Evolutionary conservation across 1,284 basidiomycete species (phyloP), one percentile per base, ranked within the genome.

Genomic region (Ustilago curta): DNA sequence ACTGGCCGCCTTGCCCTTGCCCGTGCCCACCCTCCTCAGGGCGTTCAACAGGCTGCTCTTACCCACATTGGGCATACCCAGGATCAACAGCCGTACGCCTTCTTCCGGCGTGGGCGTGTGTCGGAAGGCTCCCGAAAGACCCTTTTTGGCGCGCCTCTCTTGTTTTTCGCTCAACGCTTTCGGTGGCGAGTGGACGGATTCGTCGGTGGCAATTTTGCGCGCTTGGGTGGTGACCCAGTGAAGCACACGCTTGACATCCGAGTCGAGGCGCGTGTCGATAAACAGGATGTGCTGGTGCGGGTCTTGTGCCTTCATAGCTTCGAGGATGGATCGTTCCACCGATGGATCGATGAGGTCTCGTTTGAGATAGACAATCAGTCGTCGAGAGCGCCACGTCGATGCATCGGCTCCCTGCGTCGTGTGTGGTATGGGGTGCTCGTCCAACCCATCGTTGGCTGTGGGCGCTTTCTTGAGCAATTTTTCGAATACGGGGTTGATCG

Each of bases 31-130:
- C 79, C 91, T 91, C 44, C 97, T 89, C n/a, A 99, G 88, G 0
- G 93, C 91, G 83, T 99, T 99, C 16, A 99, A 87, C 54, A 99
- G 86, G 4, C 93, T 95, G 29, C 94, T 97, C 87, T 99, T 99
- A 51, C 97, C 97, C 44, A 98, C 95, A 84, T 99, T 99, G 5
- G 96, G 96, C 96, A 99, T 99, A 25, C 96, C 96, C 14, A 84
- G 50, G 7, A 84, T 78, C 47, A 84, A 64, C 42, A 84, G 45
- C 21, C 83, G 63, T 29, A 83, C 77, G 14, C 82, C 83, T n/a
- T 72, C 76, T 25, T 83, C 82, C 11, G 83, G 82, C 29, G 82
- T 84, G 1, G 80, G 71, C 2, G 76, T 82, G 56, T 80, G 75
- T 9, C 74, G 54, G 32, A 84, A 83, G 12, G 85, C 84, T 4